Percentiles rank a stretch among this genome's conserved stretches.
Evolutionary conservation across 192 early-diverging fungal genomes (phyloP).

Genomic region (Kappamyces sp.): DNA sequence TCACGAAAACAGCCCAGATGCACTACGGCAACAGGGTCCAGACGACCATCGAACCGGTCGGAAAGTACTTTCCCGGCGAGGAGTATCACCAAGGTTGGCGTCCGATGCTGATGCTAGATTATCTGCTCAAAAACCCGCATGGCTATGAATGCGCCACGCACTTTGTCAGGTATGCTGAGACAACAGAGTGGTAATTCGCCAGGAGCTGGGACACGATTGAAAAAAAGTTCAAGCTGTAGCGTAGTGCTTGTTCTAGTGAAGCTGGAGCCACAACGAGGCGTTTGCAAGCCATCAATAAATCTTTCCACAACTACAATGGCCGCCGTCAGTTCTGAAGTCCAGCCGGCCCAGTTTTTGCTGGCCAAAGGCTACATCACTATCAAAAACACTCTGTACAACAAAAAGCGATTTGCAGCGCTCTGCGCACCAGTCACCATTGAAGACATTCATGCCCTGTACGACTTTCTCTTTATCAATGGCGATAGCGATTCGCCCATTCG

Average conservation of each 20-base stretch:
- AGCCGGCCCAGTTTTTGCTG: slow-evolving; percentile 7
- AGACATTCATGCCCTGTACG: slow-evolving; percentile 18
- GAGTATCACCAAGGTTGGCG: slow-evolving; percentile 34
- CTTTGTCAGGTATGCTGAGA: slow-evolving; percentile 19
- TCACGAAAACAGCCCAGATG: slow-evolving; percentile 55
- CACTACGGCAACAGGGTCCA: slow-evolving; percentile 44
- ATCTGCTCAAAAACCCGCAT: slow-evolving; percentile 67
- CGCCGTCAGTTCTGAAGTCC: too few species aligned
- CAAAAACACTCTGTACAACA: not conserved
- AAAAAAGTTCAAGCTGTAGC: too few species aligned
- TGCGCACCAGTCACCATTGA: slow-evolving; percentile 13
- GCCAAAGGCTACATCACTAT: slow-evolving; percentile 4
- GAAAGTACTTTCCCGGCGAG: slow-evolving; percentile 76
- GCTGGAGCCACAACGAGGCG: too few species aligned
- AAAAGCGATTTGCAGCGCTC: not conserved
- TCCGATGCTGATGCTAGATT: slow-evolving; percentile 26
- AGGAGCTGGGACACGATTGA: too few species aligned
- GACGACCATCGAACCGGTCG: slow-evolving; percentile 66
- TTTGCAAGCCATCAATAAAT: too few species aligned
- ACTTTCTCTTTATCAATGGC: slow-evolving; percentile 6
- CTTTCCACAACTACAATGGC: too few species aligned
- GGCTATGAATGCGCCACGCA: slow-evolving; percentile 64
- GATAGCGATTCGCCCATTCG: not conserved
- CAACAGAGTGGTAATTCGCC: too few species aligned
- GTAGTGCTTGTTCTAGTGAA: too few species aligned